Conservation (phyloP, 2,329 filamentous ascomycete species). For the Aspergillus ibericus region DNA sequence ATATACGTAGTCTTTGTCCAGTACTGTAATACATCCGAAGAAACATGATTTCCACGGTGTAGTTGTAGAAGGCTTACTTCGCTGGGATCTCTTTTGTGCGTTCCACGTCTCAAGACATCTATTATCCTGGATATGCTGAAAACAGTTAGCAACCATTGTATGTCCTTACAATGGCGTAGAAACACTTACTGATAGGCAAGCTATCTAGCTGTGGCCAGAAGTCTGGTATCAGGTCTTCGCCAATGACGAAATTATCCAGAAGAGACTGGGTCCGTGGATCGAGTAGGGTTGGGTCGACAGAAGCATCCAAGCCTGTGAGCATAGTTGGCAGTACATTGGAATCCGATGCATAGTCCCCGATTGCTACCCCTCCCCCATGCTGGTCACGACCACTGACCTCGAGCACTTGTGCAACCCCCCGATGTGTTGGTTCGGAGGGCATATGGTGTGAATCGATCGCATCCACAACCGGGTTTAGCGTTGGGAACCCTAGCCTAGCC, state of each 20-base stretch:
- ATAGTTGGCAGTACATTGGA: background rate
- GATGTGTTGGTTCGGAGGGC: background rate
- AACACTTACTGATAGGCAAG: constrained; percentile 23
- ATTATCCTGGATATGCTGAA: background rate
- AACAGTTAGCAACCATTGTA: background rate
- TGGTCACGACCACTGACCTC: background rate
- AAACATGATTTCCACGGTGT: no score
- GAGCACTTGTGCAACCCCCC: background rate
- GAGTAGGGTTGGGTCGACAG: constrained; percentile 3
- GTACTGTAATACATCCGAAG: no score
- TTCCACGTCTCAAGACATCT: no score
- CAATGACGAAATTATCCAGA: constrained; percentile 19
- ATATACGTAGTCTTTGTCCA: no score
- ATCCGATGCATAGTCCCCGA: background rate
- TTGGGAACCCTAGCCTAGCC: background rate
- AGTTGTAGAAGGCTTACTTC: no score
- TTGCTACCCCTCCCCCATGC: background rate
- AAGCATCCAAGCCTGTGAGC: background rate
- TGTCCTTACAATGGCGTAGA: background rate
- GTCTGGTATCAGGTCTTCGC: constrained; percentile 23
- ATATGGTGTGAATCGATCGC: no score
- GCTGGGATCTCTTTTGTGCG: no score
- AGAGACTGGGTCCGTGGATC: constrained; percentile 20
- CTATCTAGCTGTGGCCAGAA: constrained; percentile 31
- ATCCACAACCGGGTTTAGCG: background rate